phyloP scores from a whole-genome alignment of 164 flowering plant genomes.

The Kingdonia uniflora region DNA sequence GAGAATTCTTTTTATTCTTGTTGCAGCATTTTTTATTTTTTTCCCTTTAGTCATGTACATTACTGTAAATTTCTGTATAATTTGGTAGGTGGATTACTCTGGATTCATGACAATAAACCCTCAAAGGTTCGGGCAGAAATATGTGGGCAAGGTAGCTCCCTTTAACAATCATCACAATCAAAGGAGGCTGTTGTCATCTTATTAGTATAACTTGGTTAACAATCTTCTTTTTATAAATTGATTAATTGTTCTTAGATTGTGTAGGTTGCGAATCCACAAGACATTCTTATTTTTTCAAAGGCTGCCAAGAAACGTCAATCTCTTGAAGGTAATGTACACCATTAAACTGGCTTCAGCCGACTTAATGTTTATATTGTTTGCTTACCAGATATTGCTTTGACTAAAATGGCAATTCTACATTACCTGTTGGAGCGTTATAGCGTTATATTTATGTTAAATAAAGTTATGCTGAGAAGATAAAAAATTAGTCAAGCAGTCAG shows the following conservation, averaged over 20 bases:
- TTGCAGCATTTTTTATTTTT: background rate
- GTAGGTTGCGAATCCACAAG: constrained; percentile 99
- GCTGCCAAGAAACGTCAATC: constrained; percentile 44
- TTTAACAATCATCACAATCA: constrained; percentile 3
- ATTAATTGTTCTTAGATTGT: constrained; percentile 11
- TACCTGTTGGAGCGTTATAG: too few species aligned
- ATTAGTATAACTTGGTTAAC: constrained; percentile 1
- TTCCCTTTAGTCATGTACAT: too few species aligned
- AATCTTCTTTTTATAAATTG: background rate
- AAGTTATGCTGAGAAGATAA: too few species aligned
- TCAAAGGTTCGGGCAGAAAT: constrained; percentile 97
- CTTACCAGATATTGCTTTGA: too few species aligned
- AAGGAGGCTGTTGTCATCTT: background rate
- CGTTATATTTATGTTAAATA: too few species aligned
- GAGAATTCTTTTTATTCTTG: background rate
- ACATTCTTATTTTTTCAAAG: constrained; percentile 93
- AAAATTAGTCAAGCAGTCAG: too few species aligned
- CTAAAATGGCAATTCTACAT: too few species aligned
- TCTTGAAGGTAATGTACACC: constrained; percentile 40
- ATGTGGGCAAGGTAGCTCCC: constrained; percentile 84
- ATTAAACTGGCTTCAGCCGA: too few species aligned
- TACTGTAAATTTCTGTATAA: constrained; percentile 1
- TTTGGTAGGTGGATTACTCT: constrained; percentile 85
- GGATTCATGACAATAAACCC: constrained; percentile 98
- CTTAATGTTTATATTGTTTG: too few species aligned